Evolutionary conservation across 2,329 filamentous ascomycete genomes (phyloP), one percentile per base, ranked within the genome.

Genomic region (Ceratocystis eucalypticola): DNA sequence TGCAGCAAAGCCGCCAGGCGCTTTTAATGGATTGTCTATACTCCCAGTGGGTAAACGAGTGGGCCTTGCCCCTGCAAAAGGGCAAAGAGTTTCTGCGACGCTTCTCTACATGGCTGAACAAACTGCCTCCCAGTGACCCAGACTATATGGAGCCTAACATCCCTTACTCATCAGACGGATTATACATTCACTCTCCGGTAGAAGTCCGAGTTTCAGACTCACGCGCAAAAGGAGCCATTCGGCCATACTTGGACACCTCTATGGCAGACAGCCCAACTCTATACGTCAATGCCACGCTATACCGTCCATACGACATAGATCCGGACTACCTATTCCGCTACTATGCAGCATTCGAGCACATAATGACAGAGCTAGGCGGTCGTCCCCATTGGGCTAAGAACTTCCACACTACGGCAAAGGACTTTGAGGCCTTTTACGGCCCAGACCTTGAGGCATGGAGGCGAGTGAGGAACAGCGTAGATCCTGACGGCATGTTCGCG

Each of bases 31-130:
- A 99, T 78, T 99, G 94, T 73, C 83, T 97, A 5, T 99, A 96
- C 79, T 93, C 89, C n/a, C 94, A 99, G 74, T 96, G 91, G 72
- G 94, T 99, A 70, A 96, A 99, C 75, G 94, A 99, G 75, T 99
- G 94, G 94, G 93, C 93, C 0, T 82, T 99, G 5, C 93, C 94
- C 1, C 80, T 99, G 0, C 79, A 85, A 69, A 88, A 88, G 70
- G 94, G 94, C 0, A 93, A 93, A 15, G 92, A 96, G 76, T 92
- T 91, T 6, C 84, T 99, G 55, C 82, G 80, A 41, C 85, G 94
- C 8, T 81, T 99, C 12, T 89, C 87, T 48, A 88, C 89, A 61
- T 99, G 94, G 94, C 80, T 99, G 65, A 88, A 86, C 74, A 78
- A 77, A 65, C 77, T 84, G 61, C 74, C 75, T 0, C 78, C 89